These are phyloP conservation scores for Didymella pomorum DNA, from an alignment of 2,329 filamentous ascomycete species.

Conservation along the genomic window DNA sequence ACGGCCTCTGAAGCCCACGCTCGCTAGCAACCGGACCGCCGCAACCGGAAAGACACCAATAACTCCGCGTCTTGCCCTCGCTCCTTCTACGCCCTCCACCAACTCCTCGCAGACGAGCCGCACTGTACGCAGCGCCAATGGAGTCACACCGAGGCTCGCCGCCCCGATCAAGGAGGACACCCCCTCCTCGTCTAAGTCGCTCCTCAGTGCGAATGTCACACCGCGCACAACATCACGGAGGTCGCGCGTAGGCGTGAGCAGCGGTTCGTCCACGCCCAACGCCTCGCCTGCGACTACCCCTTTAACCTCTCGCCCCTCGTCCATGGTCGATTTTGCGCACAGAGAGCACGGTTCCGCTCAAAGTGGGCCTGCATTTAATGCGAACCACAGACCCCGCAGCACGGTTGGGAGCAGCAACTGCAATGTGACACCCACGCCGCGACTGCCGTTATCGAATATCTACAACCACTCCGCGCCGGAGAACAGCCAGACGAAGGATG, in stretches of 20 bases:
- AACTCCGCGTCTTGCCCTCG: conserved; percentile 65
- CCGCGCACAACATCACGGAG: conserved; percentile 79
- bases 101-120: conserved; percentile 35
- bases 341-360: conserved; percentile 40
- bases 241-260: conserved; percentile 69
- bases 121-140: conserved; percentile 39
- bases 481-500: conserved; percentile 33
- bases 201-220: conserved; percentile 74
- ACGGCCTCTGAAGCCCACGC: conserved; percentile 72
- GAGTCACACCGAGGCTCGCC: conserved; percentile 41
- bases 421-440: conserved; percentile 33
- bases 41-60: conserved; percentile 59
- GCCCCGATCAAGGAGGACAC: conserved; percentile 58
- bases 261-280: conserved; percentile 70
- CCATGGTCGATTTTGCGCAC: conserved; percentile 40
- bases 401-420: conserved; percentile 41
- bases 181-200: conserved; percentile 63
- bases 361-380: conserved; percentile 34
- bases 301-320: conserved; percentile 44
- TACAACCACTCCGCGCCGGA: conserved; percentile 42
- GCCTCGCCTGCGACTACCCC: conserved; percentile 63
- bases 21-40: conserved; percentile 66
- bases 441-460: conserved; percentile 36
- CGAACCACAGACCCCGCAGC: conserved; percentile 47
- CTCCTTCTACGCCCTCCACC: conserved; percentile 37